These are phyloP conservation scores for Didymella keratinophila DNA, from an alignment of 2,329 filamentous ascomycete genomes.

Conservation along the genomic window DNA sequence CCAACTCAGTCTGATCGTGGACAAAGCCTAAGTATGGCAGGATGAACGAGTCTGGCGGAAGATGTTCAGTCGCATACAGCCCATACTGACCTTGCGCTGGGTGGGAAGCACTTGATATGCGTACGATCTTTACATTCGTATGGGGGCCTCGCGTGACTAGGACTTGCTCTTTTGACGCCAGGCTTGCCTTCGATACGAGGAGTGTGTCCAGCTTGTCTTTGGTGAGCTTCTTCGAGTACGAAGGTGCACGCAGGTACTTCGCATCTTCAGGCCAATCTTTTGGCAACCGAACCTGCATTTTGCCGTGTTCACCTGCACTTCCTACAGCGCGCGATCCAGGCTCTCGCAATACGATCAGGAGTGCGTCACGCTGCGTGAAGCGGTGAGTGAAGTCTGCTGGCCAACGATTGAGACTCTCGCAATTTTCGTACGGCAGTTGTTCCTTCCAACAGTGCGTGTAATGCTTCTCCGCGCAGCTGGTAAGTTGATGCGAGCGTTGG, in stretches of 20 bases:
- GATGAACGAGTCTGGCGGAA: constrained; percentile 57
- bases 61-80: constrained; percentile 56
- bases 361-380: not conserved
- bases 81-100: constrained; percentile 59
- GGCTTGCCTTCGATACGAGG: constrained; percentile 28
- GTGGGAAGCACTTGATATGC: constrained; percentile 53
- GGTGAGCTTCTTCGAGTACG: constrained; percentile 43
- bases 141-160: constrained; percentile 40
- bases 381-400: not conserved
- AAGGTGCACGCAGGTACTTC: constrained; percentile 40
- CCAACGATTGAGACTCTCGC: not conserved
- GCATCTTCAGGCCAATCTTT: constrained; percentile 42
- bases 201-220: constrained; percentile 34
- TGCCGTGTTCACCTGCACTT: not conserved
- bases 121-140: constrained; percentile 52
- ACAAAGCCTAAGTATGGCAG: constrained; percentile 60
- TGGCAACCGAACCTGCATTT: constrained; percentile 26
- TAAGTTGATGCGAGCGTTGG: not conserved
- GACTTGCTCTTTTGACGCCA: constrained; percentile 25
- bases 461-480: not conserved
- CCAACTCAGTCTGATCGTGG: constrained; percentile 54
- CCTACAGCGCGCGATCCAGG: not conserved
- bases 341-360: not conserved
- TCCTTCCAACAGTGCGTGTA: not conserved
- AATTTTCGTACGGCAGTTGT: not conserved